Evolutionary conservation across 768 basidiomycete genomes (phyloP), one percentile per base, ranked within the genome.

Genomic region (Suillus cothurnatus): DNA sequence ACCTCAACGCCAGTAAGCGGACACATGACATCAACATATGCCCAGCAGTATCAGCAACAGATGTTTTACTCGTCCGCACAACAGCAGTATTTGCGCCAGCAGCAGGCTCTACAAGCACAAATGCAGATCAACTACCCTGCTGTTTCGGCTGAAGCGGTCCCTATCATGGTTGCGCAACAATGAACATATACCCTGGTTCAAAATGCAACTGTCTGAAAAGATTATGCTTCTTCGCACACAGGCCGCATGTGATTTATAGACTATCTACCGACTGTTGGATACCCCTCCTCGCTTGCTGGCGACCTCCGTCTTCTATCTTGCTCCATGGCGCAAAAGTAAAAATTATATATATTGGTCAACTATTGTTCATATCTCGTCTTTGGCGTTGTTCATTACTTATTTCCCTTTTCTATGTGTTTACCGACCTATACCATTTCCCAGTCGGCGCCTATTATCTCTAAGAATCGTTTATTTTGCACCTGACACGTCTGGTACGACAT

Each of bases 11-110:
- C 77, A 28, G 72, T 77, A 1, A 76, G 70, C 3, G 71, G 71
- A 4, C 68, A 69, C 8, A 70, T 75, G 55, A 76, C 73, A 0
- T 71, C 76, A 56, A 74, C 77, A 11, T 74, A 74, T 21, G 70
- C 73, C 6, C 73, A 73, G 64, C 74, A 75, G 45, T 78, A 76
- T 61, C 76, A 79, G 59, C 79, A 80, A 61, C 75, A 77, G 64
- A 79, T 80, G 75, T 64, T 76, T 58, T 76, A 72, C 61, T 71
- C 77, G 19, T 79, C 79, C 39, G 76, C 79, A 0, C 76, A 76
- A 21, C 72, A 75, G 53, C 76, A 81, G 55, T 78, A 79, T 64
- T 65, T 79, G 61, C 78, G 78, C 56, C 69, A 69, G 52, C 76
- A 78, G 59, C 74, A 73, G 68, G 74, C 71, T 36, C 72, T 77